phyloP scores from a whole-genome alignment of 805 yeast genomes.

The Wickerhamomyces alni region DNA sequence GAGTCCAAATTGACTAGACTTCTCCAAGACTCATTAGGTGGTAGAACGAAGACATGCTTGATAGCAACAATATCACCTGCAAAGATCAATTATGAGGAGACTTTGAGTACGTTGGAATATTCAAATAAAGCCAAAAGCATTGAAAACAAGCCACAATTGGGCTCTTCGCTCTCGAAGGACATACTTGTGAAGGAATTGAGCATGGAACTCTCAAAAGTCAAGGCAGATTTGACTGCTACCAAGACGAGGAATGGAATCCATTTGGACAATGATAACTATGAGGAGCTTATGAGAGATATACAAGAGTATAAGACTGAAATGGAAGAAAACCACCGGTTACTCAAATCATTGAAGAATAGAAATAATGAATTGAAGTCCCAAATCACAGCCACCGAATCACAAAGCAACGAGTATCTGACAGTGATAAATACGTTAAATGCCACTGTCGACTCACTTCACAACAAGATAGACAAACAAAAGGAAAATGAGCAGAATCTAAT shows the following conservation, averaged over 20 bases:
- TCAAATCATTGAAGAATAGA: constrained; percentile 34
- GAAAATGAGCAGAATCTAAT: constrained; percentile 27
- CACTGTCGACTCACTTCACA: constrained; percentile 22
- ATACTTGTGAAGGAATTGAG: constrained; percentile 40
- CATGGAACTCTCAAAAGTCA: constrained; percentile 41
- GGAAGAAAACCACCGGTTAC: constrained; percentile 37
- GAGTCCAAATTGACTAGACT: constrained; percentile 74
- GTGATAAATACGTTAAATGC: constrained; percentile 22
- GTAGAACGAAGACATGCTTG: constrained; percentile 78
- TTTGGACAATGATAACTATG: constrained; percentile 55
- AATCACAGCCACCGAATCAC: constrained; percentile 15
- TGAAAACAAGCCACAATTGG: constrained; percentile 63
- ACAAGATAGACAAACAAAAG: constrained; percentile 25
- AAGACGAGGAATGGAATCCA: constrained; percentile 60
- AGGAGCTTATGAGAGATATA: constrained; percentile 40
- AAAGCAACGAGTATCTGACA: constrained; percentile 18
- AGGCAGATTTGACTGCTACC: constrained; percentile 56
- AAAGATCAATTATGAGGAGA: constrained; percentile 68
- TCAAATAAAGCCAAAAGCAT: constrained; percentile 84
- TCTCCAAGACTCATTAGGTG: constrained; percentile 80
- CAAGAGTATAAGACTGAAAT: constrained; percentile 46
- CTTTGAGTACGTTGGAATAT: constrained; percentile 79
- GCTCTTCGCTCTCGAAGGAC: constrained; percentile 48
- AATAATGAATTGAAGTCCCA: constrained; percentile 24
- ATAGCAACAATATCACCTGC: constrained; percentile 90